Evolutionary conservation across 2,329 filamentous ascomycete genomes (phyloP).

Genomic region (Erysiphe pulchra): DNA sequence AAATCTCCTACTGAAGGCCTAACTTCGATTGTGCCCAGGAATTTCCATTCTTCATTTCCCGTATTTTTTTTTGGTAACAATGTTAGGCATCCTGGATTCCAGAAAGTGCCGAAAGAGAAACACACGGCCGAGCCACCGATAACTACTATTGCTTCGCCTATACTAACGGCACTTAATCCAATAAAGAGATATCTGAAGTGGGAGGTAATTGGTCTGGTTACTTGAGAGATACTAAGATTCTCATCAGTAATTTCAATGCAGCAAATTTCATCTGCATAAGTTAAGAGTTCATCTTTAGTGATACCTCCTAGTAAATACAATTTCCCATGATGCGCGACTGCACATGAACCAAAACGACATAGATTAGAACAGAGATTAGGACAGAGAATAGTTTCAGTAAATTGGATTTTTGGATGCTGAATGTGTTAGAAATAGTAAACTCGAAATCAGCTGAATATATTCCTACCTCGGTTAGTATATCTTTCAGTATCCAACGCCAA

Average conservation of each 20-base stretch:
- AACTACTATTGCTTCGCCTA: conserved; percentile 27
- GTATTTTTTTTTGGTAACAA: not conserved
- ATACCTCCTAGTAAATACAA: conserved; percentile 21
- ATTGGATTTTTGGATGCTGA: not conserved
- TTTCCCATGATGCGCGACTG: conserved; percentile 10
- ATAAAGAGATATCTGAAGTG: conserved; percentile 39
- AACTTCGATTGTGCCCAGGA: conserved; percentile 5
- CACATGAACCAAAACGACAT: conserved; percentile 20
- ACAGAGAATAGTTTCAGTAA: not conserved
- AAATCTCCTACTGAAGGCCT: not conserved
- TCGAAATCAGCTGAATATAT: not conserved
- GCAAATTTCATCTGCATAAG: conserved; percentile 24
- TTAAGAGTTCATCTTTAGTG: conserved; percentile 17
- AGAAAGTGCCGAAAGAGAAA: conserved; percentile 74
- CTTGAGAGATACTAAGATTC: not conserved
- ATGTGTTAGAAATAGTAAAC: not conserved
- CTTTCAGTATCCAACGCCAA: conserved; percentile 35
- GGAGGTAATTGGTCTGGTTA: not conserved
- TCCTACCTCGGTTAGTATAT: conserved; percentile 4
- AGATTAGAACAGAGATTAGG: conserved; percentile 1
- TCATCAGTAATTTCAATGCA: conserved; percentile 1
- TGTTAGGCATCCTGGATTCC: conserved; percentile 32
- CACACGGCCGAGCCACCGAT: conserved; percentile 66
- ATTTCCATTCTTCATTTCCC: conserved; percentile 5
- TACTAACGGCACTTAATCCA: conserved; percentile 31